Evolutionary conservation across 768 basidiomycete species (phyloP), one percentile per base, ranked within the genome.

Genomic region (Leccinum disarticulatum): DNA sequence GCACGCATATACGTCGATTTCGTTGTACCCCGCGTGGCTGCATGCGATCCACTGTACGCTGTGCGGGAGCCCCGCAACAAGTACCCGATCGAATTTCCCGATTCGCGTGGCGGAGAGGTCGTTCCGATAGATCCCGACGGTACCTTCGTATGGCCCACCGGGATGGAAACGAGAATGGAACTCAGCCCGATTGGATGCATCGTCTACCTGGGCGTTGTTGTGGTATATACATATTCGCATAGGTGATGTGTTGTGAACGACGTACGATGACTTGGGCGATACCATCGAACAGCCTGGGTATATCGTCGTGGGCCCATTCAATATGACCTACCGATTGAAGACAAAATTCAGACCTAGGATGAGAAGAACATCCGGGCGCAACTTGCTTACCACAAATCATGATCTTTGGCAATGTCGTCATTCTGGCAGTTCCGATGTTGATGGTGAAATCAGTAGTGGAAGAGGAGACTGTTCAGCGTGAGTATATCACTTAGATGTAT

Each of bases 11-110:
- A 93, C 84, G 67, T 94, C 88, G 58, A 95, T 84, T 47, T 84
- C 82, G 71, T 96, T 90, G 68, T 94, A 96, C 0, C 94, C 93
- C 0, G 93, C 91, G 14, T 91, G 93, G 56, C 91, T 93, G 70
- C 92, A 91, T 2, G 87, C 89, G 68, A 95, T 91, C 87, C 88
- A 93, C 70, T 85, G 85, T 53, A 94, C 80, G 27, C 78, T 79
- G 1, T 78, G 56, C 1, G 91, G 85, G 3, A 95, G 78, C 0
- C 79, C 82, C 43, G 79, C 72, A 62, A 96, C 70, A 49, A 87
- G 73, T 38, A 78, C 80, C 28, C 72, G 69, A 64, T 87, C 82
- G 54, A 81, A 84, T 22, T 77, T 65, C 15, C 81, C 83, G 57
- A 83, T 78, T 52, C 71, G 73, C 55, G 72, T 68, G 11, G 77